Percentiles rank a stretch among this genome's conserved stretches.
Conservation (phyloP, 2,329 filamentous ascomycete species). For the Ascomycota sp. region DNA sequence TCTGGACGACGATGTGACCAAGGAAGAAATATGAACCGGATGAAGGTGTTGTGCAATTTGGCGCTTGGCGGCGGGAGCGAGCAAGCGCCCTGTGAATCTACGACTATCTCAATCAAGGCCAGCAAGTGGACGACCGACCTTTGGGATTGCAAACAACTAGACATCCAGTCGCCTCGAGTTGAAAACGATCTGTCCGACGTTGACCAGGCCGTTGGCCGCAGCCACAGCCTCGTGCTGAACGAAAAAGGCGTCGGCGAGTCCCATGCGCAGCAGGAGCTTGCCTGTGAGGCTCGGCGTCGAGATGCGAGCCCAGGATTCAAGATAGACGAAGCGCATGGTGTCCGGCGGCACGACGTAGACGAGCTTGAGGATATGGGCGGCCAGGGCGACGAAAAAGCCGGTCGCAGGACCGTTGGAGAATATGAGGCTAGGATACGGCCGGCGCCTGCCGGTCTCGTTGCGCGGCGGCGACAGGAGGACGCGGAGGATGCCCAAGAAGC, state of each 20-base stretch:
- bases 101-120: no score
- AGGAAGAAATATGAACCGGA: no score
- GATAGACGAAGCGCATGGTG: conserved; percentile 57
- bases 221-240: conserved; percentile 61
- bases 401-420: conserved; percentile 80
- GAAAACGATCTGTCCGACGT: conserved; percentile 19
- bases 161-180: conserved; percentile 11
- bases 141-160: no score
- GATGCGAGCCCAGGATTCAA: conserved; percentile 85
- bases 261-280: conserved; percentile 42
- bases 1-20: no score
- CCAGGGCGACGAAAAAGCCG: conserved; percentile 50
- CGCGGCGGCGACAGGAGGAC: conserved; percentile 24
- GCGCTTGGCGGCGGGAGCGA: no score
- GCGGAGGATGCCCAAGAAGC: conserved; percentile 40
- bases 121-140: no score
- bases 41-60: no score
- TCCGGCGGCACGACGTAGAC: conserved; percentile 22
- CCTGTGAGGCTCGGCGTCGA: conserved; percentile 69
- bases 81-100: no score
- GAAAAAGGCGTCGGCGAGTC: conserved; percentile 55
- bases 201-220: conserved; percentile 18
- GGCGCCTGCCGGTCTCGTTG: conserved; percentile 5
- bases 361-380: conserved; percentile 27
- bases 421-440: conserved; percentile 48